Percentiles rank a stretch among this genome's conserved stretches.
Evolutionary conservation across 306 rosid species (phyloP).

Genomic region (Sindora glabra): DNA sequence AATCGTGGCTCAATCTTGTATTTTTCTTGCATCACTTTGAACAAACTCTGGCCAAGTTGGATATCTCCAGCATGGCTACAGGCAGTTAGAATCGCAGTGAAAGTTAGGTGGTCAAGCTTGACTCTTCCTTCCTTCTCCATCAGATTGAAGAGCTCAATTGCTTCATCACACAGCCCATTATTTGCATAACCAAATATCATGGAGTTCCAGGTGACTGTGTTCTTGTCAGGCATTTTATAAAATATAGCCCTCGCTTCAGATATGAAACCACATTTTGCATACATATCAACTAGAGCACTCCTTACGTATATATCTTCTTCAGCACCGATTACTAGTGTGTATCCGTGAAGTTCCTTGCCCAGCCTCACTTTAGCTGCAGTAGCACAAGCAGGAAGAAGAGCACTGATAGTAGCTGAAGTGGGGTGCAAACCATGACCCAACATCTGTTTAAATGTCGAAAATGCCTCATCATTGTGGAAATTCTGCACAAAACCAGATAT

Average conservation of each 20-base stretch:
- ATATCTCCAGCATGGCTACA: slow-evolving; percentile 67
- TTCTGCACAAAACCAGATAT: slow-evolving; percentile 83
- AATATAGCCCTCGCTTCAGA: slow-evolving; percentile 53
- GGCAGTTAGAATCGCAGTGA: slow-evolving; percentile 65
- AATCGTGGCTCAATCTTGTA: slow-evolving; percentile 55
- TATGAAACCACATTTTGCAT: slow-evolving; percentile 84
- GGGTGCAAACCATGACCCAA: slow-evolving; percentile 49
- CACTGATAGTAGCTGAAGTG: slow-evolving; percentile 71
- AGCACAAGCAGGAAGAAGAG: slow-evolving; percentile 75
- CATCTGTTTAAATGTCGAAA: slow-evolving; percentile 51
- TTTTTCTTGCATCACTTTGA: slow-evolving; percentile 59
- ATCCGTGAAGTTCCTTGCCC: slow-evolving; percentile 74
- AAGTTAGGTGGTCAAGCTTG: slow-evolving; percentile 66
- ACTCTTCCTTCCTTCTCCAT: slow-evolving; percentile 41
- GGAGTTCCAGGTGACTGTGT: slow-evolving; percentile 71
- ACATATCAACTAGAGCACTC: slow-evolving; percentile 89
- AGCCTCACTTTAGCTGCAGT: slow-evolving; percentile 36
- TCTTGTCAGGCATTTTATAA: slow-evolving; percentile 48
- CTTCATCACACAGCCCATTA: slow-evolving; percentile 61
- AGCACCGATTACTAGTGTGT: slow-evolving; percentile 48
- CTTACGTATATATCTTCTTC: slow-evolving; percentile 62
- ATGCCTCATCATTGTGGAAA: slow-evolving; percentile 53
- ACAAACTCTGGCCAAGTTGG: slow-evolving; percentile 52
- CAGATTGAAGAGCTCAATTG: slow-evolving; percentile 63
- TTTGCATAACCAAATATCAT: slow-evolving; percentile 85